Percentiles rank a stretch among this genome's conserved stretches.
Conservation (phyloP, 169 alveolate genomes). For the Eimeria sp. region DNA sequence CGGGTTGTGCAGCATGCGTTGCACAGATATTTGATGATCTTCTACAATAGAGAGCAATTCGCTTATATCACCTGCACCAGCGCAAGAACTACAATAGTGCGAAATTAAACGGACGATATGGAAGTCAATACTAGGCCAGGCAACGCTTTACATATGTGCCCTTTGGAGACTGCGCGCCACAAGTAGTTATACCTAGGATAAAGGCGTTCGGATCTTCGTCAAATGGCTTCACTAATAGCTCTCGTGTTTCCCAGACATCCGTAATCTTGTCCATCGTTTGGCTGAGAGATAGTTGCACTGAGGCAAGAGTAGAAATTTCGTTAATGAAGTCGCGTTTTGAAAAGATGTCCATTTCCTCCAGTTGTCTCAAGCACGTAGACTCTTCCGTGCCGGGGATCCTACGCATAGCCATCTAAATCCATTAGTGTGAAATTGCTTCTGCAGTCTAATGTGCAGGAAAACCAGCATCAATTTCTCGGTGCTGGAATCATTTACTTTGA, state of each 20-base stretch:
- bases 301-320: conserved; percentile 90
- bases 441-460: neutral
- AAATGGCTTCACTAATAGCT: conserved; percentile 88
- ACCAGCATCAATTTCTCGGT: neutral
- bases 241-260: conserved; percentile 90
- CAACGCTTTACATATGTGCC: neutral
- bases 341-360: conserved; percentile 84
- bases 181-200: conserved; percentile 89
- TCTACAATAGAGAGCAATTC: conserved; percentile 92
- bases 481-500: neutral
- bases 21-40: conserved; percentile 92
- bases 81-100: neutral
- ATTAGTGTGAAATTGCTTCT: neutral
- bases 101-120: neutral
- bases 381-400: conserved; percentile 67
- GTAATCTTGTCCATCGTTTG: conserved; percentile 88
- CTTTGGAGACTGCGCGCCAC: neutral
- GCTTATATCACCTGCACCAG: conserved; percentile 64
- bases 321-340: conserved; percentile 85
- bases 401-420: neutral
- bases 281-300: conserved; percentile 90
- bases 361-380: conserved; percentile 80
- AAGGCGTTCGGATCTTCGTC: conserved; percentile 91
- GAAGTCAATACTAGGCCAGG: neutral
- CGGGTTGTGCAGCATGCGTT: conserved; percentile 95